Evolutionary conservation across 306 rosid species (phyloP), one percentile per base, ranked within the genome.

Genomic region (Acacia crassicarpa): DNA sequence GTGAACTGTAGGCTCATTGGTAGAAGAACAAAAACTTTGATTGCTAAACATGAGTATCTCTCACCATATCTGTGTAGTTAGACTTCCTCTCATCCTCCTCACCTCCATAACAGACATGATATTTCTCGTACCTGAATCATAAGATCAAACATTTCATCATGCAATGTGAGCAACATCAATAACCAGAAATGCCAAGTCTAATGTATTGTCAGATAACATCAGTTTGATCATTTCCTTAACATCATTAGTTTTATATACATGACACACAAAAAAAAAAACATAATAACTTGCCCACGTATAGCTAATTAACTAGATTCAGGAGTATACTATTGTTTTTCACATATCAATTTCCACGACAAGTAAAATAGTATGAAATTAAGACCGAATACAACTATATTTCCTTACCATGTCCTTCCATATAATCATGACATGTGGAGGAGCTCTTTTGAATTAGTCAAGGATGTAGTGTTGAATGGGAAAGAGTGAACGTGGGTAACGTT

Each of bases 41-140:
- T 65, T 48, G 27, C 23, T 65, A 49, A 63, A 22, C 65, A 25
- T 43, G 68, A 80, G 81, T 51, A 46, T 75, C 75, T 49, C 88
- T 87, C 85, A 93, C 98, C 98, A 93, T 93, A 85, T 93, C 96
- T 45, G 86, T 54, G 67, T 90, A 93, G 82, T 91, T 89, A 40
- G 96, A 82, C 86, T 91, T 93, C 59, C 98, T 90, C 10, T 87
- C 96, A 79, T 87, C 91, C 84, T 93, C 96, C 67, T 89, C 83
- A 41, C 96, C 97, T 80, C 96, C 96, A 51, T 91, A 75, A 76
- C 33, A 88, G 40, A 81, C 98, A 86, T 93, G 98, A 78, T 93
- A 93, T 75, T 93, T 91, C 88, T 93, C 97, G 54, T 93, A 93
- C 93, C 98, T 93, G 87, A 77, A 49, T 32, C 88, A 87, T 74